Percentiles rank a stretch among this genome's conserved stretches.
phyloP scores from a whole-genome alignment of 2,329 filamentous ascomycete species.

The Drechslerella stenobrocha region DNA sequence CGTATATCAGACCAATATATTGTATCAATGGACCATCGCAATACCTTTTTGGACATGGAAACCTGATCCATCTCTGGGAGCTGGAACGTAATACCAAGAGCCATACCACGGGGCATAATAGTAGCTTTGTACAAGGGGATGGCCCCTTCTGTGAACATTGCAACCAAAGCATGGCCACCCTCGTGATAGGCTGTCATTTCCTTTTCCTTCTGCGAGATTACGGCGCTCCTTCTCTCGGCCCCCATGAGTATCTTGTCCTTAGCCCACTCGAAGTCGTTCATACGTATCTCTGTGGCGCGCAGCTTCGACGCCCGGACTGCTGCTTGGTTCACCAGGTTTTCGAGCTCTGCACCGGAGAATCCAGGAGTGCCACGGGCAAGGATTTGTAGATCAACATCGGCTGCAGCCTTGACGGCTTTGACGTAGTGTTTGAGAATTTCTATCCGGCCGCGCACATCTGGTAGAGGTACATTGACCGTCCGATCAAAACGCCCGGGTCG shows the following conservation, averaged over 20 bases:
- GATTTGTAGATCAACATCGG: slow-evolving; percentile 78
- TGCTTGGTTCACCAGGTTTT: slow-evolving; percentile 95
- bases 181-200: slow-evolving; percentile 95
- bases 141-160: slow-evolving; percentile 75
- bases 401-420: slow-evolving; percentile 79
- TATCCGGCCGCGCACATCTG: slow-evolving; percentile 89
- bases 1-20: neutral
- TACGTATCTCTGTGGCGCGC: slow-evolving; percentile 73
- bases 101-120: slow-evolving; percentile 85
- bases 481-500: slow-evolving; percentile 94
- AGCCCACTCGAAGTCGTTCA: slow-evolving; percentile 89
- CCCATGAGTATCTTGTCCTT: slow-evolving; percentile 99
- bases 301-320: slow-evolving; percentile 91
- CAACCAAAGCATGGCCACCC: slow-evolving; percentile 89
- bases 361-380: slow-evolving; percentile 87
- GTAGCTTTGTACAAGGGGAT: slow-evolving; percentile 93
- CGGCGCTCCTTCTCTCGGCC: slow-evolving; percentile 82
- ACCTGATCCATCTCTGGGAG: slow-evolving; percentile 92
- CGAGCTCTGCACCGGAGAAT: slow-evolving; percentile 91
- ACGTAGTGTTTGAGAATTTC: slow-evolving; percentile 93
- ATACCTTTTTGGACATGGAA: slow-evolving; percentile 73
- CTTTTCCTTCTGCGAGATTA: slow-evolving; percentile 92
- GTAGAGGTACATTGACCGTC: slow-evolving; percentile 82
- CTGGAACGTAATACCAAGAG: slow-evolving; percentile 82
- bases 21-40: neutral